Evolutionary conservation across 2,329 filamentous ascomycete species (phyloP).

Genomic region (Aplosporella prunicola): DNA sequence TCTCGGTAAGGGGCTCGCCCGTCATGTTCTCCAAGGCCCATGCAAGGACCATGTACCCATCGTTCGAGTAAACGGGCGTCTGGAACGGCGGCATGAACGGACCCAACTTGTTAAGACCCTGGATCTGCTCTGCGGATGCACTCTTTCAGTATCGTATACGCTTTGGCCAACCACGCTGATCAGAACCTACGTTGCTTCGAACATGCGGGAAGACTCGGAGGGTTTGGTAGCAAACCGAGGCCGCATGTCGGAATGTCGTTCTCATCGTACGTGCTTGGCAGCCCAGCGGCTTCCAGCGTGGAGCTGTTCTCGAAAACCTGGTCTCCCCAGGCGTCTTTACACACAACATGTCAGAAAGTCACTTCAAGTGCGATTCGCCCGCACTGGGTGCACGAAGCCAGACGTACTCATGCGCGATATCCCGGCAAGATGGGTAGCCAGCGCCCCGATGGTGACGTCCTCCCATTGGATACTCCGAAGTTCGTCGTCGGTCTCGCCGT

Average conservation of each 20-base stretch:
- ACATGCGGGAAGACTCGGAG: background rate
- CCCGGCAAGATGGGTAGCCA: conserved; percentile 8
- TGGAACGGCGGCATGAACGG: conserved; percentile 25
- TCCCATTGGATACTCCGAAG: conserved; percentile 5
- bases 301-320: conserved; percentile 18
- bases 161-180: background rate
- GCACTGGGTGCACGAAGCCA: background rate
- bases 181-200: no score
- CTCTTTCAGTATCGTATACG: background rate
- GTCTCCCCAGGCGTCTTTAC: no score
- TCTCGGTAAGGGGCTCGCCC: conserved; percentile 24
- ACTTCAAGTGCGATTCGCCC: no score
- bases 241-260: conserved; percentile 3
- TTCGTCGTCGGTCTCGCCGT: background rate
- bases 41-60: conserved; percentile 26
- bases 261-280: conserved; percentile 13
- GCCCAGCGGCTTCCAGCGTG: conserved; percentile 12
- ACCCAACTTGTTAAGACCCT: conserved; percentile 23
- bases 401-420: background rate
- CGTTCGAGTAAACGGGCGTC: conserved; percentile 28
- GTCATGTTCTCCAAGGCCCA: conserved; percentile 34
- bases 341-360: no score
- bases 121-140: conserved; percentile 24
- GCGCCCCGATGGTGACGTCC: conserved; percentile 11
- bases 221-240: background rate